Evolutionary conservation across 2,329 filamentous ascomycete genomes (phyloP), one percentile per base, ranked within the genome.

Genomic region (Sporothrix globosa): DNA sequence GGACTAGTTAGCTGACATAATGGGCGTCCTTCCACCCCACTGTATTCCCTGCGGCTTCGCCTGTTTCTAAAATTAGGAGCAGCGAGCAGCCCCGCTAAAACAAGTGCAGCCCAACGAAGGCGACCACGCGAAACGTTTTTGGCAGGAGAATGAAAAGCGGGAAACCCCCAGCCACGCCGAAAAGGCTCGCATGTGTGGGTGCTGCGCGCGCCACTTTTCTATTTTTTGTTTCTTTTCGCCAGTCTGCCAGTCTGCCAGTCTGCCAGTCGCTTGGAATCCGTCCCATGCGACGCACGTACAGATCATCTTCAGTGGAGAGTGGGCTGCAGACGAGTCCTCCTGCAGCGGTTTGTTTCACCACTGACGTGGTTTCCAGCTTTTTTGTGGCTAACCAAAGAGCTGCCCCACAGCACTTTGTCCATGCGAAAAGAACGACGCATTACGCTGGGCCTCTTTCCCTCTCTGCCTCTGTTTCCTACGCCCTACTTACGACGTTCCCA

Each of bases 1-100:
- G n/a, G 27, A 30, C 27, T 30, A 30, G 3, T 2, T 30, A 2
- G 27, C 27, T 30, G 27, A 30, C 27, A 30, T 30, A 63, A 63
- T 24, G 21, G 21, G 41, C 17, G 41, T 65, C 21, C 21, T 30
- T 30, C 39, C 54, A 58, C 41, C 30, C 19, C 54, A 11, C 30
- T 58, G 39, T 9, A 21, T 30, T 19, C 52, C 39, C 48, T 30
- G 5, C 13, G 27, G 39, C 53, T 39, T 41, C 41, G 52, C 24
- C 34, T 56, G 50, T 56, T 70, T 70, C 69, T 70, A 70, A 67
- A 70, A 67, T 70, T 70, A 70, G 69, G 69, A 70, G 41, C 61
- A 44, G 63, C 69, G 48, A 65, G 48, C 17, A 56, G 56, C 53
- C 53, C 69, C 65, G 44, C 63, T 67, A 70, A 52, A 56, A 67